Percentiles rank a stretch among this genome's conserved stretches.
These are phyloP conservation scores for Geotrichum histeridarum DNA, from an alignment of 1,139 yeast genomes.

Conservation along the genomic window DNA sequence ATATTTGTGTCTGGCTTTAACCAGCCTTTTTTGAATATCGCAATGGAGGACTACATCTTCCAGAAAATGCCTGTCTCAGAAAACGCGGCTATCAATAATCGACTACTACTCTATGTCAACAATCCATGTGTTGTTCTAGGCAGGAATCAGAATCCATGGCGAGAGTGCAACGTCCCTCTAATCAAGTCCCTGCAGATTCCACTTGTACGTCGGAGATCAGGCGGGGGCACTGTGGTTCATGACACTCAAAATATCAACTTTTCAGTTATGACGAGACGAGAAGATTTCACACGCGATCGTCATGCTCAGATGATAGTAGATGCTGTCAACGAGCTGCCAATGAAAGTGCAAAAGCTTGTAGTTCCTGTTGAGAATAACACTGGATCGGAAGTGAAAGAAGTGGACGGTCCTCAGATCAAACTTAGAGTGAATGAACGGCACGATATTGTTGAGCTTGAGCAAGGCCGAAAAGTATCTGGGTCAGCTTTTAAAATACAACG, in stretches of 20 bases:
- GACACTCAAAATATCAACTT: conserved; percentile 89
- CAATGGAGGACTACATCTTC: conserved; percentile 77
- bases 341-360: background rate
- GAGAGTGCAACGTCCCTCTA: conserved; percentile 67
- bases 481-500: conserved; percentile 83
- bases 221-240: conserved; percentile 97
- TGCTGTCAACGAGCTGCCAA: conserved; percentile 43
- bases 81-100: conserved; percentile 36
- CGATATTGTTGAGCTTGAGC: conserved; percentile 55
- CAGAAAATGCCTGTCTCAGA: conserved; percentile 49
- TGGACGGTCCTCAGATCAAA: conserved; percentile 33
- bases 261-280: conserved; percentile 69
- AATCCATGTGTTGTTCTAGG: conserved; percentile 90
- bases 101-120: conserved; percentile 71
- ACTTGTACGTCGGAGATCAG: conserved; percentile 71
- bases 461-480: conserved; percentile 66
- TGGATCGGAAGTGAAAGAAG: background rate
- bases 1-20: conserved; percentile 45
- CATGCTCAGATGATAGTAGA: conserved; percentile 54
- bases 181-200: conserved; percentile 56
- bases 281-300: conserved; percentile 56
- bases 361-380: background rate
- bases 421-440: conserved; percentile 64
- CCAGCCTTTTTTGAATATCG: conserved; percentile 74
- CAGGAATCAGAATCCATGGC: conserved; percentile 93